Evolutionary conservation across 2,329 filamentous ascomycete genomes (phyloP), one percentile per base, ranked within the genome.

Genomic region (Phoma sp.): DNA sequence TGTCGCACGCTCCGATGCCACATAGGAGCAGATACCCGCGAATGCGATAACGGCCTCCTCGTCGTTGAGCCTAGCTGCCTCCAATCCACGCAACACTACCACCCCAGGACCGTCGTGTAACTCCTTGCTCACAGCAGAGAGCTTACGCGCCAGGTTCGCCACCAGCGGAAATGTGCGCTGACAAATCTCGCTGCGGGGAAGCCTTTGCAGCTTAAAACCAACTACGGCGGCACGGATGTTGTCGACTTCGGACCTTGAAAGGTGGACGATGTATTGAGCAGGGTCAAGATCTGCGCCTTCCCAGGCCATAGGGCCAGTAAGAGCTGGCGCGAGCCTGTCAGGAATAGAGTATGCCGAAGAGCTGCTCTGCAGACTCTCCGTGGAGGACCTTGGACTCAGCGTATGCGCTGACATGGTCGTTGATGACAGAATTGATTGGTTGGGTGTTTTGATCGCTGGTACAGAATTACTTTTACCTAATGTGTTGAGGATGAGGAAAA

Each of bases 41-140:
- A 73, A 74, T 6, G 71, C 72, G 47, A 75, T 69, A 14, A 72
- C 64, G n/a, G 69, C 66, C 47, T 75, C 72, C 45, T 74, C 68
- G 40, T 73, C 72, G 36, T 73, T 74, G 51, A 75, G 65, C 5
- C 62, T 60, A n/a, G 68, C 69, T 9, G 56, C 47, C 37, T 72
- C 58, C 15, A 75, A 61, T 20, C 73, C 73, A 29, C 73, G 68
- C 11, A 74, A 36, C 9, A 74, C 69, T 12, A 57, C 62, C 17
- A 75, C 52, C 12, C 72, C 72, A 11, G 18, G 42, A 28, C 71
- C 72, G 2, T 63, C 42, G 43, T 74, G 70, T 20, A 74, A 42
- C n/a, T 69, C 58, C 32, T 56, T 59, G 56, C 70, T 73, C 38
- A 70, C 42, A 11, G 47, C 36, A 2, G 64, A 53, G 12, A 75